Evolutionary conservation across 108 stramenopile species (phyloP).

Genomic region (Seminavis robusta): DNA sequence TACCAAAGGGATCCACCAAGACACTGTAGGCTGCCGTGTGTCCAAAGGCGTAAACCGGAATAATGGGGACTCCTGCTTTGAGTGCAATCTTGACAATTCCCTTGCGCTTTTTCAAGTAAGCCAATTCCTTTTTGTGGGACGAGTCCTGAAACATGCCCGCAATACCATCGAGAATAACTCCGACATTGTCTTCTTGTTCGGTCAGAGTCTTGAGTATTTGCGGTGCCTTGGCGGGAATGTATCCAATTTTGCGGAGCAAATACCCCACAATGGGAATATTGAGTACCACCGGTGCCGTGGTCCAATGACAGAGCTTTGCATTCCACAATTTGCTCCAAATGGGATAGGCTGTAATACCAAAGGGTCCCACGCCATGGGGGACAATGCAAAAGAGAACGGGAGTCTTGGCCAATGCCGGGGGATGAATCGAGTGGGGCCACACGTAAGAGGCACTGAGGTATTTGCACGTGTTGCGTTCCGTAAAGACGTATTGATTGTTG

Average conservation of each 20-base stretch:
- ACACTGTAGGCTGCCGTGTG: slow-evolving; percentile 50
- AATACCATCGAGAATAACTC: slow-evolving; percentile 68
- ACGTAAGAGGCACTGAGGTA: slow-evolving; percentile 38
- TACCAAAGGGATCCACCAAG: slow-evolving; percentile 64
- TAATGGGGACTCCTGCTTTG: slow-evolving; percentile 46
- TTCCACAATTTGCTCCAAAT: slow-evolving; percentile 64
- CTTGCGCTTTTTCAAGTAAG: slow-evolving; percentile 50
- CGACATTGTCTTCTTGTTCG: slow-evolving; percentile 54
- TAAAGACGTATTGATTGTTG: slow-evolving; percentile 57
- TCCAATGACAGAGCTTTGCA: slow-evolving; percentile 58
- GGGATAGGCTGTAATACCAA: slow-evolving; percentile 64
- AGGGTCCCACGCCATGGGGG: slow-evolving; percentile 60
- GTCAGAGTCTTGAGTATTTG: slow-evolving; percentile 53
- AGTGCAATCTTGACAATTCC: slow-evolving; percentile 72
- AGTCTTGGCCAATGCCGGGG: slow-evolving; percentile 20
- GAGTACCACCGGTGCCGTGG: slow-evolving; percentile 52
- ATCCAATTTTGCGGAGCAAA: slow-evolving; percentile 54
- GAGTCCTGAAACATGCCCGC: slow-evolving; percentile 63
- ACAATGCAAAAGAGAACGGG: slow-evolving; percentile 54
- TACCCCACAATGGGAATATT: slow-evolving; percentile 45
- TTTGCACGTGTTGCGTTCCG: slow-evolving; percentile 63
- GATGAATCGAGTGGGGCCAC: slow-evolving; percentile 32
- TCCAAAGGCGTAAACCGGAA: slow-evolving; percentile 70
- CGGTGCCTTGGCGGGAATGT: slow-evolving; percentile 61
- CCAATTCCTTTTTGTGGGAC: slow-evolving; percentile 28